Base-by-base conservation (phyloP, 495 filamentous ascomycete genomes). In the Filosporella fistucella region DNA sequence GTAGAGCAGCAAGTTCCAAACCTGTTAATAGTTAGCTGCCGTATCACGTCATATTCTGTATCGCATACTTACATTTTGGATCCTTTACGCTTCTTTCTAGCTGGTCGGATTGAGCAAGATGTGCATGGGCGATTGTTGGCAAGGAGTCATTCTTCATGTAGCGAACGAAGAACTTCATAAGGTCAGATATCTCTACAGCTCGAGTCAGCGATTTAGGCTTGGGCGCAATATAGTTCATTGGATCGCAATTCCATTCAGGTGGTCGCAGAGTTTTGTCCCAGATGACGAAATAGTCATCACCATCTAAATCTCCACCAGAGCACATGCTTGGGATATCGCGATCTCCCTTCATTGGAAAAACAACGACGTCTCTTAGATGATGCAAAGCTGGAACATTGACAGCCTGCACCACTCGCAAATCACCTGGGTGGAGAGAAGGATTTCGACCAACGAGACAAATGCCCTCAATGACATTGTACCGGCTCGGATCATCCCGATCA, bases 141-240 rank as follows among this genome's bases (percentile, higher is more conserved):
- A 98, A 73, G 21, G 74, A 75, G 61, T 97, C 88, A 53, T 95
- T 89, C 63, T 94, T 95, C 82, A 99, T 96, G 59, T 91, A 96
- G 0, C 71, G 77, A 8, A 96, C 87, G 57, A 96, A 99, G 65
- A 96, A 96, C 1, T 77, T 71, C 2, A 77, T 85, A 33, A 97
- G 75, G 45, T 90, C 84, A 13, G 78, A 67, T 0, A 85, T 68
- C 0, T 71, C 77, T 7, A 95, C 85, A 14, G 78, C 67, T 3
- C 75, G 64, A 6, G 75, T 61, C 4, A 84, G 66, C 25, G 56
- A 45, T 25, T 67, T 66, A 2, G 78, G 68, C 13, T 71, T 68
- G 3, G 76, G 71, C 2, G 75, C 63, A 0, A 67, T 68, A 56
- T 85, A 91, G 42, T 81, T 68, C 88, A 96, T 95, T 0, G 91